Base-by-base conservation (phyloP, 1,284 basidiomycete genomes). In the Coriolopsis trogii region DNA sequence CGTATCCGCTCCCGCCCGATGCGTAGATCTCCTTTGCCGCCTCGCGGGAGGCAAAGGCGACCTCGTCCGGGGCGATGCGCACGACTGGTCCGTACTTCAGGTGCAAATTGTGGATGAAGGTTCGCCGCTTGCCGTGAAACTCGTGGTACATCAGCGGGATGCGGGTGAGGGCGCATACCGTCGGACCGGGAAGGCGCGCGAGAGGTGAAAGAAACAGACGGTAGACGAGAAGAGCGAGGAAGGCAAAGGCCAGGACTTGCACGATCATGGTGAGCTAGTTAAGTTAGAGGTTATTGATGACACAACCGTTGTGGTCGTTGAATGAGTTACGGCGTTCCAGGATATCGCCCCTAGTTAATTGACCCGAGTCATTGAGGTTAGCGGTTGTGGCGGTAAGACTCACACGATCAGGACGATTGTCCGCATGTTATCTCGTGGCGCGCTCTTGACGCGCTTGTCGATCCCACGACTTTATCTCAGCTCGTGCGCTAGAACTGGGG, bases 51-150 rank as follows among this genome's bases (percentile, higher is more conserved):
- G 63, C 61, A 26, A 66, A 64, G 3, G 64, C 60, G 8, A 68
- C 58, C 49, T 68, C 66, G 36, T 67, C 48, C 3, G 66, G 66
- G 0, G 62, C 65, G 10, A 68, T 49, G 8, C 65, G 65, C 18
- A 68, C 66, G 5, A 63, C 45, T 3, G 63, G 60, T 0, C 66
- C 66, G 31, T 67, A 64, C 25, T 56, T 50, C 25, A 56, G 25
- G 36, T 68, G 66, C 16, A 67, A 43, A 1, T 36, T 37, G 47
- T 63, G 65, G 9, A 67, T 57, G 57, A 58, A 64, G 16, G 20
- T 29, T 8, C 58, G 49, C 10, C 60, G 31, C 2, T 30, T 41
- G 15, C 59, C 53, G 2, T 38, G 46, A 51, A 63, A 55, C 48
- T 63, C 61, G 25, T 60, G 51, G 48, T 62, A 62, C 49, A 65